Base-by-base conservation (phyloP, 2,329 filamentous ascomycete species). In the Arthrobotrys pseudoclavata region DNA sequence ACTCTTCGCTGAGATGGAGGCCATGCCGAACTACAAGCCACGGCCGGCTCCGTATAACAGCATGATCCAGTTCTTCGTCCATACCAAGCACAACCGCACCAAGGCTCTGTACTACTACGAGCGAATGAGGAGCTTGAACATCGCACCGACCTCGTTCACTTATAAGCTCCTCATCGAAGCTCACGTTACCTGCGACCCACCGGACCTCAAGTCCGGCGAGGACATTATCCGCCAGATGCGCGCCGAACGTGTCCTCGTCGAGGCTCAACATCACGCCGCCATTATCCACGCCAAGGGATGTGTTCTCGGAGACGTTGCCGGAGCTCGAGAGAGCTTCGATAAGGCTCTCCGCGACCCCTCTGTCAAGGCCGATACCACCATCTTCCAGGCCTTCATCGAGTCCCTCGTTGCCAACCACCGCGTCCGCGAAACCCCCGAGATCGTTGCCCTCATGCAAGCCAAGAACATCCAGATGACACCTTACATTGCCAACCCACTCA, bases 11-110 rank as follows among this genome's bases (percentile, higher is more conserved):
- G 96, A 99, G 86, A 99, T 99, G 96, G 96, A 99, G 86, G 90
- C 91, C 55, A 97, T 97, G 91, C 91, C 94, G 71, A 99, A 99
- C 86, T 99, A 99, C 89, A 98, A 97, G 87, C 93, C 96, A 47
- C 91, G 96, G 9, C 94, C 96, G 26, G 96, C 96, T 24, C 96
- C 96, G 0, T 99, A 99, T 87, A 97, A 99, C 87, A 97, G 93
- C 85, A 92, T 99, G 90, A 99, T 99, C 90, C 96, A 99, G 84
- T 98, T 97, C 86, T 99, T 98, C 89, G 87, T 98, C 81, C 97
- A 93, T 71, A 98, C 95, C 69, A 98, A 98, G 89, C 93, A 94
- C 66, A 95, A 99, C 84, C 95, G 96, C 85, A 86, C 87, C 84
- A 98, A 98, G 89, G 95, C 97, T 4, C 87, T 99, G 24, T 88